Conservation (phyloP, 2,329 filamentous ascomycete genomes). For the Colletotrichum sp. region DNA sequence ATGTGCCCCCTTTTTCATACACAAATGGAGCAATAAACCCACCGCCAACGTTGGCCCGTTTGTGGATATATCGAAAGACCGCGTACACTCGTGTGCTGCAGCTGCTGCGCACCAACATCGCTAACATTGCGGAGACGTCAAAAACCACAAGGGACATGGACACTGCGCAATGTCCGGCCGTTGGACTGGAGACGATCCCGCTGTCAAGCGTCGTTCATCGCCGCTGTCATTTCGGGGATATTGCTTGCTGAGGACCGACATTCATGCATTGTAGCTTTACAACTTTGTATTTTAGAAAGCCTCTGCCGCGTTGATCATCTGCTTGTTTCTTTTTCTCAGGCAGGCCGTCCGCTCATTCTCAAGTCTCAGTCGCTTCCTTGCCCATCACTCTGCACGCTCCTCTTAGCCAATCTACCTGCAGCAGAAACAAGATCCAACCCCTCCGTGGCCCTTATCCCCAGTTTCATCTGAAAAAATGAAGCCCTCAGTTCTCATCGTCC, state of each 20-base stretch:
- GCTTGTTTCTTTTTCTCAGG: not conserved
- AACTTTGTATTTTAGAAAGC: slow-evolving; percentile 10
- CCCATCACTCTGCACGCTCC: not conserved
- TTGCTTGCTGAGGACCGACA: not conserved
- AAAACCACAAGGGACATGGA: not conserved
- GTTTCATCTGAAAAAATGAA: slow-evolving; percentile 6
- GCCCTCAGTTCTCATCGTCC: slow-evolving; percentile 39
- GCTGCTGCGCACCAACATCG: not conserved
- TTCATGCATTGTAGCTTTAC: not conserved
- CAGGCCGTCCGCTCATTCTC: not conserved
- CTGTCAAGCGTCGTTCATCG: not conserved
- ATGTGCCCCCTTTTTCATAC: not conserved
- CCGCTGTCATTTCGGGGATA: slow-evolving; percentile 4
- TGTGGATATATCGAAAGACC: slow-evolving; percentile 13
- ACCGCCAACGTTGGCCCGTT: slow-evolving; percentile 7
- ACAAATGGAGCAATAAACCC: not conserved
- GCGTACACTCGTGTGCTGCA: not conserved
- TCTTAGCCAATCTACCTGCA: not conserved
- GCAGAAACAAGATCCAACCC: not conserved
- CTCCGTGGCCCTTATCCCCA: not conserved
- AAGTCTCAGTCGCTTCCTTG: not conserved
- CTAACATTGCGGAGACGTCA: not conserved
- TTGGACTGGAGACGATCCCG: not conserved
- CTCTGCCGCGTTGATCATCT: not conserved
- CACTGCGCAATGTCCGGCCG: not conserved